These are phyloP conservation scores for Babesia sp. DNA, from an alignment of 169 alveolate species.

Conservation along the genomic window DNA sequence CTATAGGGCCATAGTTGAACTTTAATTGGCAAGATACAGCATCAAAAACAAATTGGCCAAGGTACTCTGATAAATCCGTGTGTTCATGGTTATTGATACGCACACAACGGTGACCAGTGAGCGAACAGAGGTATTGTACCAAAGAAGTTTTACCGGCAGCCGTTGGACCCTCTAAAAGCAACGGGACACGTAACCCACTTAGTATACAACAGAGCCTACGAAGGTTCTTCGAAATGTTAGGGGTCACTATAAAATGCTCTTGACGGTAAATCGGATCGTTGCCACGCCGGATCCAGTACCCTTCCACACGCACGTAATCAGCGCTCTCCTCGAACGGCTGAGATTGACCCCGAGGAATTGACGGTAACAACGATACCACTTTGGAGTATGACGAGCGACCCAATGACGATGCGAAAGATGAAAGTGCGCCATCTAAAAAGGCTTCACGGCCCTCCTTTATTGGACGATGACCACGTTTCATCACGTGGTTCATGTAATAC, in stretches of 20 bases:
- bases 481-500: slow-evolving; percentile 28
- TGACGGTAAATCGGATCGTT: slow-evolving; percentile 12
- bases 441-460: slow-evolving; percentile 35
- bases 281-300: slow-evolving; percentile 61
- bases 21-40: slow-evolving; percentile 83
- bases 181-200: slow-evolving; percentile 93
- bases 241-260: slow-evolving; percentile 87
- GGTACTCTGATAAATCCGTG: slow-evolving; percentile 97
- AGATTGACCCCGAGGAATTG: background rate
- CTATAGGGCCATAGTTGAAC: slow-evolving; percentile 97
- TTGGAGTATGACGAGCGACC: slow-evolving; percentile 40
- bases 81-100: slow-evolving; percentile 99
- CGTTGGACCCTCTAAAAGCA: slow-evolving; percentile 99
- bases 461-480: slow-evolving; percentile 39
- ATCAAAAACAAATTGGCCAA: slow-evolving; percentile 96
- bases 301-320: slow-evolving; percentile 47
- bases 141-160: slow-evolving; percentile 99
- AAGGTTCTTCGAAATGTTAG: slow-evolving; percentile 84
- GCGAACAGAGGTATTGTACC: slow-evolving; percentile 91
- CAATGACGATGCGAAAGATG: slow-evolving; percentile 61
- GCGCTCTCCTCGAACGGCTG: slow-evolving; percentile 10
- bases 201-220: slow-evolving; percentile 88
- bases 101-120: slow-evolving; percentile 93
- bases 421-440: slow-evolving; percentile 21
- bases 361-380: slow-evolving; percentile 25